Conservation (phyloP, 768 basidiomycete genomes). For the Leccinum pellstonianum region DNA sequence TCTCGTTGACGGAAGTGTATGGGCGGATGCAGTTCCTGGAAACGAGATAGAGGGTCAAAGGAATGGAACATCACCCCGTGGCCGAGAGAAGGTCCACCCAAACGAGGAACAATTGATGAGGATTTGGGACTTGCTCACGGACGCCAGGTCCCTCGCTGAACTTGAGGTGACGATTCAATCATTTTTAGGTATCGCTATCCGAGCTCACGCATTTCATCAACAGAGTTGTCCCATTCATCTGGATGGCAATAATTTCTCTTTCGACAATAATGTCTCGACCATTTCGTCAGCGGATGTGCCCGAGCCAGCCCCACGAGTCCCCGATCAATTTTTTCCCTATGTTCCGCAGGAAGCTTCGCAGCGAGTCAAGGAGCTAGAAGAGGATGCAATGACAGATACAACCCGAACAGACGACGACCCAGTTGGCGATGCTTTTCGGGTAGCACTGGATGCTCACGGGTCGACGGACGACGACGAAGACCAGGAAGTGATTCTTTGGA, state of each 20-base stretch:
- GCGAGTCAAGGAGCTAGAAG: conserved; percentile 39
- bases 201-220: conserved; percentile 16
- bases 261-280: conserved; percentile 7
- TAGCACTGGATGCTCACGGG: conserved; percentile 41
- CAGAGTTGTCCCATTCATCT: conserved; percentile 29
- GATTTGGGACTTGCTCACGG: conserved; percentile 77
- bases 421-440: conserved; percentile 63
- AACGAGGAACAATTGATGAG: conserved; percentile 97
- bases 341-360: background rate
- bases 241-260: conserved; percentile 23
- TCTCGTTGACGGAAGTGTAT: conserved; percentile 37
- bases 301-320: background rate
- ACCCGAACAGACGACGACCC: conserved; percentile 76
- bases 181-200: conserved; percentile 4
- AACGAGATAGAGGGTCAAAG: conserved; percentile 24
- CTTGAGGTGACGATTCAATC: conserved; percentile 48
- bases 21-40: conserved; percentile 13
- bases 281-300: conserved; percentile 8
- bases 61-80: conserved; percentile 29
- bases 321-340: conserved; percentile 20
- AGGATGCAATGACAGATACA: conserved; percentile 64
- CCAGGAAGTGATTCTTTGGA: conserved; percentile 73
- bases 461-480: conserved; percentile 48
- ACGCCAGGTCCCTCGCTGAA: conserved; percentile 60
- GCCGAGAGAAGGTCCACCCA: conserved; percentile 64